These are phyloP conservation scores for Arthrobotrys sinensis DNA, from an alignment of 2,329 filamentous ascomycete genomes.

Conservation along the genomic window DNA sequence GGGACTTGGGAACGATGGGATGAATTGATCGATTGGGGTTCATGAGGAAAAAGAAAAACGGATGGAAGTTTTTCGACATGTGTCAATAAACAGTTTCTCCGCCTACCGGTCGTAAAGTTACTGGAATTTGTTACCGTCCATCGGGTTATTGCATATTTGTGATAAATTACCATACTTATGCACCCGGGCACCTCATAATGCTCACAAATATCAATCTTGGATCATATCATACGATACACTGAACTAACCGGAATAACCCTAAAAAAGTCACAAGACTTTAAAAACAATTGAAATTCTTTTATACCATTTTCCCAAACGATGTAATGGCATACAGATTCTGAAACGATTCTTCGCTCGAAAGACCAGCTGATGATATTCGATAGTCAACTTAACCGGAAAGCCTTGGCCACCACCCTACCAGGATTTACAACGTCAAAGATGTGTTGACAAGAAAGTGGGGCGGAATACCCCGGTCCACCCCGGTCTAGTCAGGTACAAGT, in stretches of 20 bases:
- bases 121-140: background rate
- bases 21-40: constrained; percentile 14
- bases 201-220: background rate
- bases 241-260: constrained; percentile 1
- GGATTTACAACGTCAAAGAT: constrained; percentile 21
- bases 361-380: constrained; percentile 21
- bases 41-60: constrained; percentile 1
- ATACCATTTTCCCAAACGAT: background rate
- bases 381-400: constrained; percentile 7
- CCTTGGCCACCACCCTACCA: constrained; percentile 6
- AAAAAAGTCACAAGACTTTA: constrained; percentile 22
- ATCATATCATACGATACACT: background rate
- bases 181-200: background rate
- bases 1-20: constrained; percentile 10
- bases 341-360: constrained; percentile 10
- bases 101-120: background rate
- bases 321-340: constrained; percentile 21
- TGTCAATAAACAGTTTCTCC: background rate
- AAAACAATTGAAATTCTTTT: background rate
- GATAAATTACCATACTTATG: background rate
- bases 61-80: constrained; percentile 10
- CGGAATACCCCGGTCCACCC: constrained; percentile 7
- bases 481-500: constrained; percentile 29
- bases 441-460: constrained; percentile 23
- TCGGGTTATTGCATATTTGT: background rate